phyloP scores from a whole-genome alignment of 306 rosid species.

The Quercus berberidifolia region DNA sequence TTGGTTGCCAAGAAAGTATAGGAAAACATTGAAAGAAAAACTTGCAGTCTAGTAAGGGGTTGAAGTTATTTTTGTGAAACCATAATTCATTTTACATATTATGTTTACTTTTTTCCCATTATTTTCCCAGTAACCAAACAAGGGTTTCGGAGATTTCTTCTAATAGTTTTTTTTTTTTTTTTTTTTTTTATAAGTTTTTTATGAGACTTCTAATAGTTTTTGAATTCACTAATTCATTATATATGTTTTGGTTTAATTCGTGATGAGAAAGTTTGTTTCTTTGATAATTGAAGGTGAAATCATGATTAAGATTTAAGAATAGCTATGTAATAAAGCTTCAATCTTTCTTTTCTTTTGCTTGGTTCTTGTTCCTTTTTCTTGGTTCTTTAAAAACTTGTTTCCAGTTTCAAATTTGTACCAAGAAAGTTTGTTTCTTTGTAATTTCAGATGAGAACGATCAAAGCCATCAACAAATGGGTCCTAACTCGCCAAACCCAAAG shows the following conservation, averaged over 20 bases:
- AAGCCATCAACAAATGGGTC: constrained; percentile 14
- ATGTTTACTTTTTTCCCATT: not conserved
- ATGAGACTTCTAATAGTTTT: too few species aligned
- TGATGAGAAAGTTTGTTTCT: too few species aligned
- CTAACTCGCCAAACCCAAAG: constrained; percentile 9
- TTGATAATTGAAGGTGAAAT: too few species aligned
- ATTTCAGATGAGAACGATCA: constrained; percentile 31
- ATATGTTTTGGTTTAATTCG: too few species aligned
- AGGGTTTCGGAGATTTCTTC: too few species aligned
- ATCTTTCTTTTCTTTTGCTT: not conserved
- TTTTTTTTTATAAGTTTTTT: too few species aligned
- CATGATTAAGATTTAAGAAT: too few species aligned
- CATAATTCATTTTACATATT: not conserved
- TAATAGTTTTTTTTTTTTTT: too few species aligned
- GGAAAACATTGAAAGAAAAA: not conserved
- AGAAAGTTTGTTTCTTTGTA: not conserved
- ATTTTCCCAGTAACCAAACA: not conserved
- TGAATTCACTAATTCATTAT: too few species aligned
- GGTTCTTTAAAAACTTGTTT: not conserved
- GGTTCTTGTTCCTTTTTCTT: not conserved
- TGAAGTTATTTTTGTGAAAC: not conserved
- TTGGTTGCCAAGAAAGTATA: not conserved
- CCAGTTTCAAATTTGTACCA: not conserved
- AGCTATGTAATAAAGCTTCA: too few species aligned
- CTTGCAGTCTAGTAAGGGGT: not conserved